phyloP scores from a whole-genome alignment of 2,329 filamentous ascomycete species.

The Juglanconis sp. region DNA sequence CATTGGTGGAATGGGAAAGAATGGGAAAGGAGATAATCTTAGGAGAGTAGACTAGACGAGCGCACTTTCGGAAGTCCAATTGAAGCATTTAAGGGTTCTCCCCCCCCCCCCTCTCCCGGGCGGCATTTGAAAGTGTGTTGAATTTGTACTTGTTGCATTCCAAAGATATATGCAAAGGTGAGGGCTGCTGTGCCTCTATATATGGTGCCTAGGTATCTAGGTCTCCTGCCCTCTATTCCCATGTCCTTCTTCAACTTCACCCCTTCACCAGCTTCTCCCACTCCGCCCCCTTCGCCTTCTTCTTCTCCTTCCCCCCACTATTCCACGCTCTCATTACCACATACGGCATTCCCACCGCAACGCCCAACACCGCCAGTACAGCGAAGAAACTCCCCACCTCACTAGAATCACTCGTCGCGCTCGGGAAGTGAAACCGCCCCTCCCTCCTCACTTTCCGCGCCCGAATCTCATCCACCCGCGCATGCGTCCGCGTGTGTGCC shows the following conservation, averaged over 20 bases:
- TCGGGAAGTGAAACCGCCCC: slow-evolving; percentile 29
- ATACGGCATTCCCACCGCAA: slow-evolving; percentile 45
- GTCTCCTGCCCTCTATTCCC: too few relatives aligned
- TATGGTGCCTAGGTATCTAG: not conserved
- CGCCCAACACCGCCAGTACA: slow-evolving; percentile 44
- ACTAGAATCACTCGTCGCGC: slow-evolving; percentile 24
- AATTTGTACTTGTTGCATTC: not conserved
- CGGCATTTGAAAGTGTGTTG: not conserved
- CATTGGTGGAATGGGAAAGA: slow-evolving; percentile 5
- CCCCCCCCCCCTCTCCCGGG: not conserved
- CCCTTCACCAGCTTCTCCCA: slow-evolving; percentile 3
- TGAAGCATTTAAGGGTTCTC: not conserved
- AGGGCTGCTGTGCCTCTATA: not conserved
- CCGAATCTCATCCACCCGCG: slow-evolving; percentile 52
- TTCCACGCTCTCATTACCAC: slow-evolving; percentile 36
- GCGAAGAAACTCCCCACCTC: slow-evolving; percentile 45
- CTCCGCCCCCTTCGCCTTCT: slow-evolving; percentile 25
- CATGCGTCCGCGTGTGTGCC: slow-evolving; percentile 72
- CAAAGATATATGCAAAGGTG: not conserved
- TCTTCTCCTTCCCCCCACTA: slow-evolving; percentile 16
- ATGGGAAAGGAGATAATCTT: not conserved
- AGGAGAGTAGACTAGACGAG: slow-evolving; percentile 20
- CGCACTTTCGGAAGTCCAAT: slow-evolving; percentile 4
- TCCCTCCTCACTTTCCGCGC: slow-evolving; percentile 37
- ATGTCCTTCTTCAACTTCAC: not conserved